Base-by-base conservation (phyloP, 2,329 filamentous ascomycete species). In the Tolypocladium guangdongense region DNA sequence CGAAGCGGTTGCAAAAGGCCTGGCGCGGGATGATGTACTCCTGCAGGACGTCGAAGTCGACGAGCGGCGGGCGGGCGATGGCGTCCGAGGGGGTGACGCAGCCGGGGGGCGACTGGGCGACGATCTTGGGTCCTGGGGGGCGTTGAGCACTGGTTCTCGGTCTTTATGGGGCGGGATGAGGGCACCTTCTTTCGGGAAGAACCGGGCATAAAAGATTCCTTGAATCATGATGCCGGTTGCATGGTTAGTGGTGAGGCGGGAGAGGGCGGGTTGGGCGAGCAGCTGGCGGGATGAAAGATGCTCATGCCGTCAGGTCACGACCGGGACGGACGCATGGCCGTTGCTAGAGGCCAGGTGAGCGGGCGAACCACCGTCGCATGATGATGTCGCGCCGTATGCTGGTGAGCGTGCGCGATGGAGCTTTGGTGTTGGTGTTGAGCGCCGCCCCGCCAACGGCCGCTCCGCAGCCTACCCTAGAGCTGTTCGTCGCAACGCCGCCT, bases 11-110 rank as follows among this genome's bases (percentile, higher is more conserved):
- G 78, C 92, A 96, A 66, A 99, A 93, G 63, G 92, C 88, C 70
- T 96, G 90, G 52, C 89, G 87, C 20, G 93, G 93, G 63, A 99
- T 96, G 64, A 99, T 86, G 74, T 95, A 96, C 66, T 92, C 86
- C 18, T 89, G 88, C 60, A 97, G 81, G 51, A 89, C 84, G 59
- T 88, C 82, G 71, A 96, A 97, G 70, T 90, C 84, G 64, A 96
- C 82, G 57, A 96, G 82, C 3, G 86, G 84, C 12, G 76, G 50
- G 52, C 67, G 71, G 54, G 60, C 53, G 61, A 67, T 59, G 63
- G 60, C 59, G 58, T 71, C 61, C 55, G 65, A 55, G 59, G 70
- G 53, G 64, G 82, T 81, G 58, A 84, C 82, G 67, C 80, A 84
- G 55, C 82, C 82, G 27, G 79, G 77, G 1, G 80, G 81, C 33